A percentile compares a stretch with the other conserved stretches of the same genome.
These are phyloP conservation scores for Diaporthe longicolla DNA, from an alignment of 2,329 filamentous ascomycete species.

Conservation along the genomic window DNA sequence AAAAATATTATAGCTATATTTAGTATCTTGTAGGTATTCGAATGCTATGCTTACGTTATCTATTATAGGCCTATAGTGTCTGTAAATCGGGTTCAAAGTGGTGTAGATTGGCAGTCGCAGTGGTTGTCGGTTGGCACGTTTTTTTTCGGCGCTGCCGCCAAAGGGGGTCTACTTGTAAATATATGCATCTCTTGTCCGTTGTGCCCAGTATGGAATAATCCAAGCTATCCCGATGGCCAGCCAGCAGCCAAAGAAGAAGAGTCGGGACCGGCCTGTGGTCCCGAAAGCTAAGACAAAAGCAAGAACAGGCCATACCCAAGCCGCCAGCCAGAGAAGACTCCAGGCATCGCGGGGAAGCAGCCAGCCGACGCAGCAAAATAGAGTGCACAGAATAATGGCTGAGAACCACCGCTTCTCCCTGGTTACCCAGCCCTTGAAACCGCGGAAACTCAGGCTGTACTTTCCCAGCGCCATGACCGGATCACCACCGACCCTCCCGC, in stretches of 20 bases:
- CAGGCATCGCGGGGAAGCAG: background rate
- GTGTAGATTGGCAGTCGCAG: too few species aligned
- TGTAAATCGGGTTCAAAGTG: too few species aligned
- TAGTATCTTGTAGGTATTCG: too few species aligned
- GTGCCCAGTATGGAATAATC: background rate
- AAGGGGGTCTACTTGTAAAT: too few species aligned
- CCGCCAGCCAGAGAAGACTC: background rate
- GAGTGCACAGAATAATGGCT: background rate
- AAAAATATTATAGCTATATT: too few species aligned
- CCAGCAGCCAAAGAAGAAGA: slow-evolving; percentile 1
- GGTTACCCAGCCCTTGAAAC: background rate
- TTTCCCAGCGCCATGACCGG: slow-evolving; percentile 2
- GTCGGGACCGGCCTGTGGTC: background rate
- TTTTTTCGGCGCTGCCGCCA: too few species aligned
- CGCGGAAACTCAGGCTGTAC: background rate
- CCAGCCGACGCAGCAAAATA: slow-evolving; percentile 5
- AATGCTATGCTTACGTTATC: too few species aligned
- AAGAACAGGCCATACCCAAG: background rate
- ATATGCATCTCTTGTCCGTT: too few species aligned
- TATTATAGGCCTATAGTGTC: too few species aligned
- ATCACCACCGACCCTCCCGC: background rate
- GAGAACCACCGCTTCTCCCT: slow-evolving; percentile 21
- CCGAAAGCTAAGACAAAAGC: background rate
- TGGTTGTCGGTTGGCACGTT: too few species aligned
- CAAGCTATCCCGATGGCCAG: slow-evolving; percentile 1